A percentile compares a stretch with the other conserved stretches of the same genome.
Conservation (phyloP, 805 yeast genomes). For the Lachancea mirantina region DNA sequence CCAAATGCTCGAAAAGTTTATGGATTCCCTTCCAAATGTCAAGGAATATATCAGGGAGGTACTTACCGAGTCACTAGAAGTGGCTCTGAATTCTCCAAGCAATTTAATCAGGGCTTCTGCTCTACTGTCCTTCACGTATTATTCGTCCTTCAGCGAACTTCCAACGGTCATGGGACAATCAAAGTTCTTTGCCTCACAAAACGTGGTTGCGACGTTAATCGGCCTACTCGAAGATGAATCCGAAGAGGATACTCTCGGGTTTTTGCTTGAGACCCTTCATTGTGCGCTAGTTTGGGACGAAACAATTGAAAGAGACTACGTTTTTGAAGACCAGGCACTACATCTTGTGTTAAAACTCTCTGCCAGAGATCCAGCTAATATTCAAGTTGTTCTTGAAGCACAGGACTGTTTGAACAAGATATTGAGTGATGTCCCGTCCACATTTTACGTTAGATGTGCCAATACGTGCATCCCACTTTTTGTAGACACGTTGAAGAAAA, state of each 20-base stretch:
- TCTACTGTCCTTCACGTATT: constrained; percentile 49
- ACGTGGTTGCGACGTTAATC: constrained; percentile 33
- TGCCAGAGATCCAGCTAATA: constrained; percentile 65
- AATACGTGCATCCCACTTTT: constrained; percentile 48
- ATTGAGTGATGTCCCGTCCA: constrained; percentile 39
- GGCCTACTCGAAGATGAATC: constrained; percentile 48
- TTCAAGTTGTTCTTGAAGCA: constrained; percentile 60
- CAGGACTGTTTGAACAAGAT: constrained; percentile 61
- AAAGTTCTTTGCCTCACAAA: constrained; percentile 17
- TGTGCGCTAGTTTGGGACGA: constrained; percentile 19
- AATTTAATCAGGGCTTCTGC: constrained; percentile 27
- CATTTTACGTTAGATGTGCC: constrained; percentile 42
- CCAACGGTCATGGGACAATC: constrained; percentile 21
- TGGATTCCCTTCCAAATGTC: constrained; percentile 28
- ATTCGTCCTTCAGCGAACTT: constrained; percentile 34
- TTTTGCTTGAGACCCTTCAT: constrained; percentile 63
- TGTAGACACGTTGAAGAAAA: constrained; percentile 32
- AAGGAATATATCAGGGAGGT: constrained; percentile 28
- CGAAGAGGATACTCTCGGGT: constrained; percentile 73
- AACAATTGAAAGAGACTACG: constrained; percentile 18
- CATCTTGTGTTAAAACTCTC: constrained; percentile 57
- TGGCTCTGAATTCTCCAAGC: constrained; percentile 26
- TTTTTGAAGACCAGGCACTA: constrained; percentile 32
- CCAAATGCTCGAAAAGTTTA: constrained; percentile 47
- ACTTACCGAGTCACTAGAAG: constrained; percentile 17